These are phyloP conservation scores for Chaetomium tenue DNA, from an alignment of 495 filamentous ascomycete genomes.

Conservation along the genomic window DNA sequence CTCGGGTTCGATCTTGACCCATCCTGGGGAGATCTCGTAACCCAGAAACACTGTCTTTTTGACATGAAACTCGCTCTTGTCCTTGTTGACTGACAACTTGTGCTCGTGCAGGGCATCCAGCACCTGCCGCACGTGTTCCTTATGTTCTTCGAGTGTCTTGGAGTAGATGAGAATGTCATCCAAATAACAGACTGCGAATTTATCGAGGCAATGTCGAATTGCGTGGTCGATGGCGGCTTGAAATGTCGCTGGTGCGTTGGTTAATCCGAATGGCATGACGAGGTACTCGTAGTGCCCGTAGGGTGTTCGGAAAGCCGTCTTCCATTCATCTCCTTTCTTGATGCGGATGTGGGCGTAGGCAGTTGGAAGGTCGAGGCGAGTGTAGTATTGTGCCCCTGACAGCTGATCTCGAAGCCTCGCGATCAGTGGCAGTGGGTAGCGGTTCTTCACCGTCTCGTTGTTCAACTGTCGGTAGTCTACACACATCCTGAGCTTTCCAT, in stretches of 20 bases:
- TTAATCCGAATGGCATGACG: neutral
- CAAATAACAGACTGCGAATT: constrained; percentile 1
- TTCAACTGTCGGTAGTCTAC: constrained; percentile 14
- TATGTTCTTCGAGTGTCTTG: constrained; percentile 11
- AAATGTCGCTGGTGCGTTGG: neutral
- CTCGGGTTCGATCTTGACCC: neutral
- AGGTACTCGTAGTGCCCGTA: constrained; percentile 14
- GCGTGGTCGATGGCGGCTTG: constrained; percentile 4
- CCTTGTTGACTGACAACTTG: constrained; percentile 7
- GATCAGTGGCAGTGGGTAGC: constrained; percentile 14
- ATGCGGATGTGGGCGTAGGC: constrained; percentile 10
- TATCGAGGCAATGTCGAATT: neutral
- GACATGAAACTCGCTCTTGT: constrained; percentile 1
- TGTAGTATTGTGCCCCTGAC: neutral
- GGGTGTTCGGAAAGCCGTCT: constrained; percentile 10
- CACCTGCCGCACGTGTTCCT: neutral
- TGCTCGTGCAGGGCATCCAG: neutral
- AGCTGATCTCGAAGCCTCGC: neutral
- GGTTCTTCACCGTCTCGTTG: constrained; percentile 12
- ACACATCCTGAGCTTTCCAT: constrained; percentile 1
- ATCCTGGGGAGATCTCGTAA: neutral
- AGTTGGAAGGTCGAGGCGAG: neutral
- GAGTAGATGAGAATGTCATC: constrained; percentile 9
- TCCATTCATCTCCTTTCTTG: constrained; percentile 16
- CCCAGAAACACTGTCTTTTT: constrained; percentile 1